Evolutionary conservation across 352 stramenopile genomes (phyloP), one percentile per base, ranked within the genome.

Genomic region (Phytopythium kandeliae): DNA sequence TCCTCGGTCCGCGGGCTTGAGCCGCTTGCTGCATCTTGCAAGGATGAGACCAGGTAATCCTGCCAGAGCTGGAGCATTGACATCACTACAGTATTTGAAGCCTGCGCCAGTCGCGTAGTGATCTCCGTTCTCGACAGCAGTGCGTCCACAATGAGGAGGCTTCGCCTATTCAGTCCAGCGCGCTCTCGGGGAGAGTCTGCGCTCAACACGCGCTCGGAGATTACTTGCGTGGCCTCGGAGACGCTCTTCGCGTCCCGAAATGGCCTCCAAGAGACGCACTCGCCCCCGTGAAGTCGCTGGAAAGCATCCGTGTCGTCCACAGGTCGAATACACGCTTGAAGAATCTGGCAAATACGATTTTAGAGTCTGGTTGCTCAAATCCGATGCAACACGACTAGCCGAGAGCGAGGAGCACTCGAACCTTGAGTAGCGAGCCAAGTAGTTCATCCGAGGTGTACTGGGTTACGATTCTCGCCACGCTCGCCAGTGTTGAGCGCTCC

Each of bases 191-290:
- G 7, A 19, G 13, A 12, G 5, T 28, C 41, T 21, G 45, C 1
- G 22, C 1, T 40, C 25, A 26, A 37, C 4, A 71, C 33, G 10
- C 55, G 56, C 44, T 69, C 55, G 8, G 24, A 11, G 10, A 81
- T 50, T 16, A 81, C 41, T 8, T 69, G 26, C 12, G 47, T 49
- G 6, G 67, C 55, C 15, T 55, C 30, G 4, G 45, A 36, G 3
- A 38, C 6, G 17, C 35, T 30, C 22, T 60, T 67, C 2, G 50
- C 38, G 22, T 65, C 56, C n/a, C 73, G 60, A 57, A 85, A 79
- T 7, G 73, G 75, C 10, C 81, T 68, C 75, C 75, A 86, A 6
- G 30, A 26, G 21, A 41, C 36, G n/a, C 41, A 38, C 2, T 40
- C 22, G 12, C 45, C 21, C n/a, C 16, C 13, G 13, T 4, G 22